Conservation (phyloP, 306 rosid genomes). For the Cyamopsis tetragonoloba region DNA sequence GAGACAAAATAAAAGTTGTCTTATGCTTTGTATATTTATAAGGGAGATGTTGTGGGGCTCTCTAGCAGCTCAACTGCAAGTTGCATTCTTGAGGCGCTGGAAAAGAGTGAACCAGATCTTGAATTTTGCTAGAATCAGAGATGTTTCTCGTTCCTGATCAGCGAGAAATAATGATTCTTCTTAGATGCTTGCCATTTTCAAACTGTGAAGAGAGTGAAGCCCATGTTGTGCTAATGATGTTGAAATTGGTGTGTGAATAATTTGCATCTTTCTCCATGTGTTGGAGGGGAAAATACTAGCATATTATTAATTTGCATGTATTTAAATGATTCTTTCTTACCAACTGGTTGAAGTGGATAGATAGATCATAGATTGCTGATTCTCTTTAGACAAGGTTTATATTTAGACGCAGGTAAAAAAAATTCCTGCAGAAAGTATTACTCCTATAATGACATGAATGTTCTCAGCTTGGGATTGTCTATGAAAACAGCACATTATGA, state of each 20-base stretch:
- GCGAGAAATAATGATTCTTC: background rate
- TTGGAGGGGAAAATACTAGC: background rate
- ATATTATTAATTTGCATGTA: background rate
- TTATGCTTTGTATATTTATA: background rate
- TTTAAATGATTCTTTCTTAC: background rate
- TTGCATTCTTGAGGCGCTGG: too few relatives aligned
- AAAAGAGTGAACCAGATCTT: background rate
- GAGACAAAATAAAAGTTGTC: background rate
- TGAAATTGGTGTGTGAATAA: slow-evolving; percentile 13
- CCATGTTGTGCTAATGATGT: background rate
- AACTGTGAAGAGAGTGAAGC: background rate
- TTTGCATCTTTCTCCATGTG: background rate
- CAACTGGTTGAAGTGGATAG: too few relatives aligned
- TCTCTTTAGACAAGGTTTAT: too few relatives aligned
- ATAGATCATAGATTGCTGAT: too few relatives aligned
- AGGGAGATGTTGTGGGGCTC: background rate
- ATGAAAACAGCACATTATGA: background rate
- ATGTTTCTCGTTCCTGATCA: background rate
- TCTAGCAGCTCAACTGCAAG: background rate
- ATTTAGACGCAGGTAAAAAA: too few relatives aligned
- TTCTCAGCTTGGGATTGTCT: too few relatives aligned
- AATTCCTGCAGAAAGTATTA: too few relatives aligned
- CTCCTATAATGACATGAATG: too few relatives aligned
- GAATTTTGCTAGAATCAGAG: background rate
- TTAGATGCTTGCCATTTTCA: background rate